These are phyloP conservation scores for Didymella keratinophila DNA, from an alignment of 2,329 filamentous ascomycete species.

Conservation along the genomic window DNA sequence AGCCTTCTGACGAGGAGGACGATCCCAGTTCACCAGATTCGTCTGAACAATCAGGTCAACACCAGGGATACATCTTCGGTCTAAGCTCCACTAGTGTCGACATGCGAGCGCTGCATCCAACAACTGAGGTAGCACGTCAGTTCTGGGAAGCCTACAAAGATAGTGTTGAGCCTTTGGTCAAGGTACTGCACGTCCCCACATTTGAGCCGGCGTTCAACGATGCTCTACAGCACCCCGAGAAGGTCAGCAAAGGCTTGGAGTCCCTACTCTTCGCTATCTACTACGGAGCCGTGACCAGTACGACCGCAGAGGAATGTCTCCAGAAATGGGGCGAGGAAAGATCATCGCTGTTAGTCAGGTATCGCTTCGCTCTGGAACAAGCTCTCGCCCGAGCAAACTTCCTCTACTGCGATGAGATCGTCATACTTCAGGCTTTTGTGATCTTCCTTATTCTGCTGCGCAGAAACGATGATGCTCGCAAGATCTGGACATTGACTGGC, in stretches of 20 bases:
- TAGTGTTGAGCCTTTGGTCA: conserved; percentile 76
- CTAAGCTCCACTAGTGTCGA: conserved; percentile 76
- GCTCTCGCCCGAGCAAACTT: conserved; percentile 69
- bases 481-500: conserved; percentile 67
- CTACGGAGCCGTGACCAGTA: conserved; percentile 63
- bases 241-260: conserved; percentile 65
- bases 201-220: conserved; percentile 68
- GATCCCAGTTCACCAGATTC: conserved; percentile 55
- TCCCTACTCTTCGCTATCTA: conserved; percentile 69
- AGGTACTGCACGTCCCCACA: conserved; percentile 74
- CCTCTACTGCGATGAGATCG: conserved; percentile 67
- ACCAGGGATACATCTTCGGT: conserved; percentile 76
- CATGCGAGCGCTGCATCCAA: conserved; percentile 69
- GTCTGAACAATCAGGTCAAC: conserved; percentile 55
- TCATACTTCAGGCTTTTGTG: conserved; percentile 69
- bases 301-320: conserved; percentile 58
- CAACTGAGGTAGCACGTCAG: conserved; percentile 65
- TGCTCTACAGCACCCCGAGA: conserved; percentile 66
- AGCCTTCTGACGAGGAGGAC: conserved; percentile 68
- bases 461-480: conserved; percentile 58
- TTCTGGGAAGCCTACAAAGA: conserved; percentile 77
- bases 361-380: conserved; percentile 70
- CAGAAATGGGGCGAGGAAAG: conserved; percentile 62
- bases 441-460: conserved; percentile 67
- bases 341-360: conserved; percentile 58